These are phyloP conservation scores for Lanzia echinophila DNA, from an alignment of 2,329 filamentous ascomycete species.

Conservation along the genomic window DNA sequence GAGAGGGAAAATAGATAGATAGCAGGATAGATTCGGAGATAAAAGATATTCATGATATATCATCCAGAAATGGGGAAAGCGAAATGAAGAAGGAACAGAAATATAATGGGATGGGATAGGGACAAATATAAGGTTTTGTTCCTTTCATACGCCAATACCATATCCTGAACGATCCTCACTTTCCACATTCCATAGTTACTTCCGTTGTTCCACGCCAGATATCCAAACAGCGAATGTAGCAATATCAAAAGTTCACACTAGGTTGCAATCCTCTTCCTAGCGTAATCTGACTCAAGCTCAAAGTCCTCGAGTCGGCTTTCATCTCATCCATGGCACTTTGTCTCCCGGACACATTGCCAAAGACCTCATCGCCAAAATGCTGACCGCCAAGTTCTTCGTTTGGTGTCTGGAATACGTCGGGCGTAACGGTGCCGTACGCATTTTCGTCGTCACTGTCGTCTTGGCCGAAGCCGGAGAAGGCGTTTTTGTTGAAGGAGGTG, in stretches of 20 bases:
- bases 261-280: constrained; percentile 25
- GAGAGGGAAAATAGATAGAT: too few relatives aligned
- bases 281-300: constrained; percentile 58
- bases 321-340: constrained; percentile 40
- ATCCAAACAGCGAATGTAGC: too few relatives aligned
- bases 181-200: too few relatives aligned
- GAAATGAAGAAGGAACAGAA: too few relatives aligned
- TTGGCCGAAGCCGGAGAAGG: constrained; percentile 27
- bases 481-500: background rate
- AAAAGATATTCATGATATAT: too few relatives aligned
- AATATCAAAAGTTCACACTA: constrained; percentile 15
- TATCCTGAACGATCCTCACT: too few relatives aligned
- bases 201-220: too few relatives aligned
- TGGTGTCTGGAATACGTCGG: constrained; percentile 47
- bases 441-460: constrained; percentile 24
- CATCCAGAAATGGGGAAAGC: too few relatives aligned
- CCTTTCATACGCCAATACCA: too few relatives aligned
- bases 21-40: too few relatives aligned
- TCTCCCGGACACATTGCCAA: constrained; percentile 19
- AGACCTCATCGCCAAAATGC: constrained; percentile 37
- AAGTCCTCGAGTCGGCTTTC: constrained; percentile 53
- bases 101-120: too few relatives aligned
- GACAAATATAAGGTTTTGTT: too few relatives aligned
- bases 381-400: constrained; percentile 36
- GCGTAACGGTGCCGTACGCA: constrained; percentile 26